Evolutionary conservation across 257 asterid species (phyloP).

Genomic region (Solanum neorickii): DNA sequence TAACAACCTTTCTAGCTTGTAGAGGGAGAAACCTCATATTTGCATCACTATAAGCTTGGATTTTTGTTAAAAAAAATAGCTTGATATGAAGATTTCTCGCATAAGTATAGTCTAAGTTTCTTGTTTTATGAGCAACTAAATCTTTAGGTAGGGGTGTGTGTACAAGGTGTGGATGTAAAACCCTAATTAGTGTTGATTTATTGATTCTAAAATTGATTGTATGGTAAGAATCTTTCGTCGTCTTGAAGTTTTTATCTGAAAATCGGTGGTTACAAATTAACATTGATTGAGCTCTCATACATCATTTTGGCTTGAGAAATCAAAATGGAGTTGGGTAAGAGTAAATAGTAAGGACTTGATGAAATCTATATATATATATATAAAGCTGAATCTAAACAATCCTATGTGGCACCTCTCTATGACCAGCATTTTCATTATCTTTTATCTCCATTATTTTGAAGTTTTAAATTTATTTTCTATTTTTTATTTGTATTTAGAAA

Average conservation of each 20-base stretch:
- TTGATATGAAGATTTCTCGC: background rate
- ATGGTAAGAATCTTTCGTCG: background rate
- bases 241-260: no score
- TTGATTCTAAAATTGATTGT: background rate
- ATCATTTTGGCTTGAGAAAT: no score
- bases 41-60: background rate
- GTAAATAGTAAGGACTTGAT: background rate
- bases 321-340: no score
- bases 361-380: background rate
- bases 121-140: background rate
- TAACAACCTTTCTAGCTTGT: no score
- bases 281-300: no score
- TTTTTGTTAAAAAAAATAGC: background rate
- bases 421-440: no score
- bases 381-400: no score
- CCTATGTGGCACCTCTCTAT: no score
- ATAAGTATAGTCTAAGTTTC: background rate
- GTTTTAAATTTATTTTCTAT: no score
- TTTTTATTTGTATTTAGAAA: no score
- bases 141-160: background rate
- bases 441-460: no score
- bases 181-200: background rate
- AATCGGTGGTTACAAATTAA: no score
- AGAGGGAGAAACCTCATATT: background rate
- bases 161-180: background rate